Conservation (phyloP, 169 alveolate genomes). For the Plasmodium coatneyi region DNA sequence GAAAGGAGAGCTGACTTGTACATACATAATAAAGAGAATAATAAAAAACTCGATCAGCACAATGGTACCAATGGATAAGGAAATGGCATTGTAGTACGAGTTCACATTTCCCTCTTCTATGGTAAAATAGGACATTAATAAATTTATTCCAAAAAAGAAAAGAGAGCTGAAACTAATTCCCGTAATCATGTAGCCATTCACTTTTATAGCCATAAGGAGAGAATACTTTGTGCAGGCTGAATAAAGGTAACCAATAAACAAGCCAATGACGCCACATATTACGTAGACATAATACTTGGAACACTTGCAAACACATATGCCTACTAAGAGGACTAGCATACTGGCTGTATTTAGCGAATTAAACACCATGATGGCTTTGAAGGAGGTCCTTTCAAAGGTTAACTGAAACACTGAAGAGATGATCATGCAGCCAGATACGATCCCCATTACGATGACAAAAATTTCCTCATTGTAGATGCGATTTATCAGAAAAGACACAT, state of each 20-base stretch:
- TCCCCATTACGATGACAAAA: slow-evolving; percentile 26
- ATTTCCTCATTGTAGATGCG: slow-evolving; percentile 30
- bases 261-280: slow-evolving; percentile 24
- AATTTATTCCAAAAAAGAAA: slow-evolving; percentile 28
- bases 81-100: slow-evolving; percentile 40
- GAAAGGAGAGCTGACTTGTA: slow-evolving; percentile 25
- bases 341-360: slow-evolving; percentile 10
- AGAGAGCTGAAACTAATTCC: slow-evolving; percentile 54
- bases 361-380: slow-evolving; percentile 23
- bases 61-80: slow-evolving; percentile 4
- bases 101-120: slow-evolving; percentile 35
- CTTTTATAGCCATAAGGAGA: slow-evolving; percentile 1
- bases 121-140: slow-evolving; percentile 27
- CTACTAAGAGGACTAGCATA: neutral
- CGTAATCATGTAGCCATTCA: slow-evolving; percentile 40
- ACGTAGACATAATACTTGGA: slow-evolving; percentile 31
- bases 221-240: slow-evolving; percentile 53
- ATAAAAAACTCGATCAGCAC: neutral
- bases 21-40: neutral
- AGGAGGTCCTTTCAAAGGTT: slow-evolving; percentile 37
- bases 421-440: slow-evolving; percentile 39
- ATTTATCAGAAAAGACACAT: slow-evolving; percentile 57
- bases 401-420: slow-evolving; percentile 34
- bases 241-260: slow-evolving; percentile 56
- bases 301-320: slow-evolving; percentile 16